Base-by-base conservation (phyloP, 805 yeast genomes). In the Nakazawaea laoshanensis region DNA sequence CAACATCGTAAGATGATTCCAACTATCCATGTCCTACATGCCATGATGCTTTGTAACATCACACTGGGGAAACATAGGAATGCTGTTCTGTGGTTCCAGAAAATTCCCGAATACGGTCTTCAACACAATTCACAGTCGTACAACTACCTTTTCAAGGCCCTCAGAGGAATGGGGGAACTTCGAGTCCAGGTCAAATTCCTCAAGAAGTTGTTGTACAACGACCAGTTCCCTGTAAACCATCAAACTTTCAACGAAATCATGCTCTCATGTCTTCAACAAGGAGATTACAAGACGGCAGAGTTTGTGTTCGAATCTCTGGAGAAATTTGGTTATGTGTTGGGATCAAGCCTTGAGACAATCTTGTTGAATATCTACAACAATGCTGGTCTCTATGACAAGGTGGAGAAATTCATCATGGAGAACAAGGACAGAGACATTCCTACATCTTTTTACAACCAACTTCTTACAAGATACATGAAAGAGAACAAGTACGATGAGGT, bases 1-100 rank as follows among this genome's bases (percentile, higher is more conserved):
- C 29, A 55, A 4, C 51, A 58, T 32, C 57, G 77, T 34, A 62
- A 64, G 1, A 59, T 74, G 46, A 44, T 39, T 4, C 84, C 85
- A 1, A 56, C 61, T 3, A 52, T 60, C 2, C 45, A 49, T 7
- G 58, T 75, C 1, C 50, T 62, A 32, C 58, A 62, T 20, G 66
- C 75, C 0, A 45, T 77, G 26, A 63, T 77, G 32, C 50, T 55
- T 18, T 42, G 67, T n/a, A 52, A 63, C 26, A 42, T 66, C 10
- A 52, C 49, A 16, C 46, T 57, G 5, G 56, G 62, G 7, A 57
- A 67, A 22, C 48, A 54, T 16, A 46, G 48, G 0, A 59, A 50
- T 11, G 67, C 64, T 2, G 40, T 63, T 8, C 44, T 43, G 25
- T 53, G 56, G 52, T 65, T 61, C 39, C 41, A 55, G 3, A 48